A percentile compares a stretch with the other conserved stretches of the same genome.
Evolutionary conservation across 2,329 filamentous ascomycete species (phyloP).

Genomic region (Neurospora crassa): DNA sequence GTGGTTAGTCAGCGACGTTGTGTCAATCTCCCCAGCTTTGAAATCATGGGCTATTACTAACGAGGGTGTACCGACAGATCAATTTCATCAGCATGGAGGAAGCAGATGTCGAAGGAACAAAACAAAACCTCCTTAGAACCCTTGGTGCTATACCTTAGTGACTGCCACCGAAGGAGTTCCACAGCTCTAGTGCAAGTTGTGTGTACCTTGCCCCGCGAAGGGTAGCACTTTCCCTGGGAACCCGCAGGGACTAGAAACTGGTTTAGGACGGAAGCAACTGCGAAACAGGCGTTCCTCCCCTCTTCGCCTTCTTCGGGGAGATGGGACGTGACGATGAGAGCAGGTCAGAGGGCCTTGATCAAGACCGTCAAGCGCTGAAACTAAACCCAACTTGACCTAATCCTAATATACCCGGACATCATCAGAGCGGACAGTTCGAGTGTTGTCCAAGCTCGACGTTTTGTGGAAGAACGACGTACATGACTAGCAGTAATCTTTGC

Average conservation of each 20-base stretch:
- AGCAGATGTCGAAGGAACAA: conserved; percentile 46
- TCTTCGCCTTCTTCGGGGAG: not conserved
- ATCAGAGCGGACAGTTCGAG: not conserved
- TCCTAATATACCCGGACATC: not conserved
- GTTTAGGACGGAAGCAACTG: not conserved
- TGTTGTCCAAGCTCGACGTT: not conserved
- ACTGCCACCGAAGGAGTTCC: conserved; percentile 18
- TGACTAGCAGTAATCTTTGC: not conserved
- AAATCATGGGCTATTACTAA: conserved; percentile 9
- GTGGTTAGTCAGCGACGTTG: conserved; percentile 43
- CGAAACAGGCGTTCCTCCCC: not conserved
- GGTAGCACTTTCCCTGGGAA: not conserved
- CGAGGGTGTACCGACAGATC: conserved; percentile 35
- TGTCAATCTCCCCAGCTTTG: not conserved
- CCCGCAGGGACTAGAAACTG: not conserved
- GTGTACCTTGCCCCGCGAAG: not conserved
- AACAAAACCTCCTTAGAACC: conserved; percentile 48
- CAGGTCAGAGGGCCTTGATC: not conserved
- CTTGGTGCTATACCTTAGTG: conserved; percentile 23
- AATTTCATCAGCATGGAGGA: conserved; percentile 58
- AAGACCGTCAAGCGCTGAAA: not conserved
- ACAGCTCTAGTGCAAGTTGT: conserved; percentile 27
- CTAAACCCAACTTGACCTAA: not conserved
- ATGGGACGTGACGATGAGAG: not conserved
- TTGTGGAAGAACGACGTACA: not conserved